phyloP scores from a whole-genome alignment of 441 rosid species.

The Heliophila coronopifolia region DNA sequence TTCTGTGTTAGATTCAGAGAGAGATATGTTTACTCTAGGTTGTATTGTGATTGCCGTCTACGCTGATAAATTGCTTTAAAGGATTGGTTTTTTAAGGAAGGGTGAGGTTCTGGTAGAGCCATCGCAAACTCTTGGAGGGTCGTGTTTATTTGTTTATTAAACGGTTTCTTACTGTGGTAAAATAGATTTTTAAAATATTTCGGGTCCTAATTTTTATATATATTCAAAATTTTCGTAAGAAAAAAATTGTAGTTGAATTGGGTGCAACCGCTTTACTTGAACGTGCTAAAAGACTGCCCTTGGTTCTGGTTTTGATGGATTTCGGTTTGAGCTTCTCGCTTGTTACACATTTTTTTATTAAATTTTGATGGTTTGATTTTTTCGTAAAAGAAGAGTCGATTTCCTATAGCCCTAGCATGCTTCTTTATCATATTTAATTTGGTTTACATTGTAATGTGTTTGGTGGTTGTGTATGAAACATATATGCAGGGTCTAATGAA shows the following conservation, averaged over 20 bases:
- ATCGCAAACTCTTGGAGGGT: no score
- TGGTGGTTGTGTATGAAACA: slow-evolving; percentile 8
- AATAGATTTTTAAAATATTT: no score
- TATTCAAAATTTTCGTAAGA: no score
- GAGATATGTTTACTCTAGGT: background rate
- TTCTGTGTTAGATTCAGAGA: background rate
- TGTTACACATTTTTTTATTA: background rate
- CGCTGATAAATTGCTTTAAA: background rate
- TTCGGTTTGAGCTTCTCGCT: background rate
- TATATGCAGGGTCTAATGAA: slow-evolving; percentile 73
- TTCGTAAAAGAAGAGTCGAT: background rate
- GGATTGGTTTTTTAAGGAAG: background rate
- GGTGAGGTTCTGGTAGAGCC: no score
- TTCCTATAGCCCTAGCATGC: background rate
- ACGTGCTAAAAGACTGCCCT: no score
- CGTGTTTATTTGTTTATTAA: no score
- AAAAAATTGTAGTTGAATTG: no score
- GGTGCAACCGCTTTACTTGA: no score
- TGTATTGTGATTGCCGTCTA: background rate
- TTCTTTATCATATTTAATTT: background rate
- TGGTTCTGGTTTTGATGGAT: background rate
- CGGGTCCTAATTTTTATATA: no score
- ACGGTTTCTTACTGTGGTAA: no score
- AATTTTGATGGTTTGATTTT: background rate
- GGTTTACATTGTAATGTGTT: slow-evolving; percentile 12